These are phyloP conservation scores for Plasmodium relictum DNA, from an alignment of 169 alveolate genomes.

Conservation along the genomic window DNA sequence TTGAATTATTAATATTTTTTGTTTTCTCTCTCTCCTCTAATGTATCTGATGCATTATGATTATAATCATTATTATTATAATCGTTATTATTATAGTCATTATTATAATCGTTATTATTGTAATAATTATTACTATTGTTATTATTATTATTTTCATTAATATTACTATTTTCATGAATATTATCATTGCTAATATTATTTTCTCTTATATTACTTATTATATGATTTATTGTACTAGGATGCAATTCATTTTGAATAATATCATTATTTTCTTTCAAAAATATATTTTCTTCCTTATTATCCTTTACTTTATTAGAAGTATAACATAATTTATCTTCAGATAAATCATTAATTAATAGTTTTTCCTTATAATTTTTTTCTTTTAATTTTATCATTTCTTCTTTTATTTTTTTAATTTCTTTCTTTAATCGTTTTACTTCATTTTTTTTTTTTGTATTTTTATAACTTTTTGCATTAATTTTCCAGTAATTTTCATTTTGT, in stretches of 20 bases:
- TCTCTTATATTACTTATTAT: background rate
- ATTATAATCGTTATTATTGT: background rate
- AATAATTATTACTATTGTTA: background rate
- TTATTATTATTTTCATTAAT: background rate
- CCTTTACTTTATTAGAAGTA: background rate
- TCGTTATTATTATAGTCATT: background rate
- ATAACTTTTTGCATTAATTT: background rate
- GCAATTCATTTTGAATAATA: background rate
- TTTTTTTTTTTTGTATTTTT: conserved; percentile 48
- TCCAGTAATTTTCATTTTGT: background rate
- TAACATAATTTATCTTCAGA: background rate
- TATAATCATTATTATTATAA: background rate
- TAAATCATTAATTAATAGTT: background rate
- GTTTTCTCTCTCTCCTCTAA: background rate
- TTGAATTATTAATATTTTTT: background rate
- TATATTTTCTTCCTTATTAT: background rate
- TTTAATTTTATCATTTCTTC: conserved; percentile 67
- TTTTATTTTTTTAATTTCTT: conserved; percentile 64
- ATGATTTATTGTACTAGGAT: background rate
- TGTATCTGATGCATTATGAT: background rate
- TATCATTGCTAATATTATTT: background rate
- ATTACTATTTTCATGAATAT: background rate
- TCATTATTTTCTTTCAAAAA: background rate
- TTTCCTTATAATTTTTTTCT: conserved; percentile 20
- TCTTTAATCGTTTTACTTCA: conserved; percentile 54